These are phyloP conservation scores for Craspedostauros australis DNA, from an alignment of 108 stramenopile species.

Conservation along the genomic window DNA sequence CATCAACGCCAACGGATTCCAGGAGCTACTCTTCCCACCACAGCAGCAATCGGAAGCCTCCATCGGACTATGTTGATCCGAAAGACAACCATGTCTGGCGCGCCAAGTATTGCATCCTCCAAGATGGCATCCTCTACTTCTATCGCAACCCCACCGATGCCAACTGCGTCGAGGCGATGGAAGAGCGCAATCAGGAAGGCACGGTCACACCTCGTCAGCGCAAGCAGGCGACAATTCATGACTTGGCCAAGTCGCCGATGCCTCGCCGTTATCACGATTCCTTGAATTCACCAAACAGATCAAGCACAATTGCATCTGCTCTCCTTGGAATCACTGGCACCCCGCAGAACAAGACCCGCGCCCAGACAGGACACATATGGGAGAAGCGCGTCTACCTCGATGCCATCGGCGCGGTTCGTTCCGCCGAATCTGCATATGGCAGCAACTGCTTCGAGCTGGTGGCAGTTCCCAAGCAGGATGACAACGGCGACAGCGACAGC, in stretches of 20 bases:
- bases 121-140: conserved; percentile 72
- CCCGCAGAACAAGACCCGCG: neutral
- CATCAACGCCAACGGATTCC: too few species aligned
- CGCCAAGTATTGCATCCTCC: conserved; percentile 69
- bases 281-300: too few species aligned
- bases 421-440: conserved; percentile 64
- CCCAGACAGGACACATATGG: conserved; percentile 24
- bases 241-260: conserved; percentile 50
- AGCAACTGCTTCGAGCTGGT: conserved; percentile 53
- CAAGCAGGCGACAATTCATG: neutral
- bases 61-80: conserved; percentile 50
- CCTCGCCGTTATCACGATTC: conserved; percentile 20
- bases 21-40: too few species aligned
- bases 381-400: conserved; percentile 73
- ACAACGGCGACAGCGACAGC: conserved; percentile 1
- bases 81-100: conserved; percentile 69
- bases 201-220: neutral
- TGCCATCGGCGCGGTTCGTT: conserved; percentile 59
- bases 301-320: too few species aligned
- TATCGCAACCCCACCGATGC: conserved; percentile 60
- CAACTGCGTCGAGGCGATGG: conserved; percentile 48
- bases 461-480: conserved; percentile 36
- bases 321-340: neutral
- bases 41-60: too few species aligned
- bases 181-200: conserved; percentile 42